Evolutionary conservation across 2,329 filamentous ascomycete genomes (phyloP).

Genomic region (Juglanconis juglandina): DNA sequence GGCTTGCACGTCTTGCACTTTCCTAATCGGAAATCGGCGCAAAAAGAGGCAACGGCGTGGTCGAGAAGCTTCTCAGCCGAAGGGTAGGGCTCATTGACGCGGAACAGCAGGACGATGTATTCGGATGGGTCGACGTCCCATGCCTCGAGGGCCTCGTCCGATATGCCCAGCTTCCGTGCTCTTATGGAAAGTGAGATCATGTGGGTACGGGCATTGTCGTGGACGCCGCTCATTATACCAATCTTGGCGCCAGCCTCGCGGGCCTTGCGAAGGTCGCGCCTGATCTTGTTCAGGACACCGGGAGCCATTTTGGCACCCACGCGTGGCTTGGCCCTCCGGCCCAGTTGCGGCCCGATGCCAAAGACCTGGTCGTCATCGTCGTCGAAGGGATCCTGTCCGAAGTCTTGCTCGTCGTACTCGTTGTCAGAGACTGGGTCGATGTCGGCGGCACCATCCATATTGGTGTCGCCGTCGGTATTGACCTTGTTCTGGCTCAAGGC

Average conservation of each 20-base stretch:
- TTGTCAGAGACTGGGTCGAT: not conserved
- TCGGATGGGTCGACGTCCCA: constrained; percentile 68
- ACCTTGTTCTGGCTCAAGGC: not conserved
- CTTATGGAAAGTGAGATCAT: constrained; percentile 66
- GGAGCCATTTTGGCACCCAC: constrained; percentile 16
- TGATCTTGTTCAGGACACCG: constrained; percentile 37
- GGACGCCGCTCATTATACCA: constrained; percentile 55
- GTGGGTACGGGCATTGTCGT: constrained; percentile 35
- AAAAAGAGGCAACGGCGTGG: constrained; percentile 32
- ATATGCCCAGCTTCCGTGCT: constrained; percentile 67
- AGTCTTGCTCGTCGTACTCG: constrained; percentile 24
- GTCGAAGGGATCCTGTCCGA: constrained; percentile 19
- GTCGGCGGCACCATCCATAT: constrained; percentile 27
- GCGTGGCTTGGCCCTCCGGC: not conserved
- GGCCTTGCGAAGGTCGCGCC: constrained; percentile 57
- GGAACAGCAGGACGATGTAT: constrained; percentile 71
- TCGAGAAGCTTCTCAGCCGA: constrained; percentile 51
- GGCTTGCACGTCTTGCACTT: constrained; percentile 73
- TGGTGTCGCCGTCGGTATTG: not conserved
- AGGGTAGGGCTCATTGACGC: constrained; percentile 60
- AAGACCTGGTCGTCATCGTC: constrained; percentile 33
- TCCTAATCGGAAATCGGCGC: constrained; percentile 63
- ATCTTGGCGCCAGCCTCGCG: constrained; percentile 68
- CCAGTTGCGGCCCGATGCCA: constrained; percentile 23
- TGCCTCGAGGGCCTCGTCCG: constrained; percentile 69